Base-by-base conservation (phyloP, 106 monocot genomes). In the Triglochin maritima region DNA sequence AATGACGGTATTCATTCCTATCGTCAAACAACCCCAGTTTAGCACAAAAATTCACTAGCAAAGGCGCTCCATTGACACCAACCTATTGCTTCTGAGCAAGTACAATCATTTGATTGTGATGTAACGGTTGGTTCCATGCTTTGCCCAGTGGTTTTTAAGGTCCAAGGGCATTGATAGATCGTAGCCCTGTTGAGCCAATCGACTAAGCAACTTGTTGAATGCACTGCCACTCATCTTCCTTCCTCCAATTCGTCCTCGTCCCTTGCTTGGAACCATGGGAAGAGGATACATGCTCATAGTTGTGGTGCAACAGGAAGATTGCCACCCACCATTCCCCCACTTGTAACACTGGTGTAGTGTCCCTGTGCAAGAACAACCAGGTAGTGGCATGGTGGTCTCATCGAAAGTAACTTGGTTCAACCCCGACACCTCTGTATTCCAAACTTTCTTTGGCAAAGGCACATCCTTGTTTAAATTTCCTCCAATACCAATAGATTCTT, bases 271-370 rank as follows among this genome's bases (percentile, higher is more conserved):
- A 62, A 83, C 70, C 68, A 84, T 68, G 0, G 88, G 88, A 3
- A 88, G 71, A 2, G 88, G 88, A 49, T 84, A 70, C 79, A 84
- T 80, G 42, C 84, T 84, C 12, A 88, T 47, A 1, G 74, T 82
- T 9, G 65, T 81, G 11, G 83, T 84, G 68, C 87, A 86, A 56
- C 86, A 86, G 0, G 86, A 62, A 0, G 86, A 86, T 58, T 82
- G 86, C 86, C 86, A 86, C 4, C 86, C 86, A 6, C 82, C 86
- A 10, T 78, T 72, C 41, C 86, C 86, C 86, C 86, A 86, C 71
- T 80, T 86, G 78, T 86, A 86, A 57, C 86, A 86, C 62, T 71
- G 86, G 9, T 72, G 82, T 8, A 78, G 68, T 12, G 77, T 75
- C 8, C 86, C 77, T 3, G 86, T 86, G 75, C 86, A 86, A 2